A percentile compares a stretch with the other conserved stretches of the same genome.
Conservation (phyloP, 2,329 filamentous ascomycete species). For the Fusarium avenaceum region DNA sequence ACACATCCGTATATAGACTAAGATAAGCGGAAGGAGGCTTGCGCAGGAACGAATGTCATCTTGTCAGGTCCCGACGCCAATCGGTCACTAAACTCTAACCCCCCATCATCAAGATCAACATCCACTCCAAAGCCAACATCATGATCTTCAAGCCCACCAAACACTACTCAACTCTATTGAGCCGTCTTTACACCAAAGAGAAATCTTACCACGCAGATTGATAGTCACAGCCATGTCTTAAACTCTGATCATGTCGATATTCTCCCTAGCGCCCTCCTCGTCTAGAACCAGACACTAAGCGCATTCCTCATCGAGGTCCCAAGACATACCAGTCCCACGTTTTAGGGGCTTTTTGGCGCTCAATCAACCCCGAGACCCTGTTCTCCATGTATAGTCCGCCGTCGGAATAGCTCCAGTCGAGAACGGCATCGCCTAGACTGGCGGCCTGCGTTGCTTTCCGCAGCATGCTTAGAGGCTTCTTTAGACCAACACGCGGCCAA, state of each 20-base stretch:
- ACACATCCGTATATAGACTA: constrained; percentile 2
- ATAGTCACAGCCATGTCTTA: constrained; percentile 17
- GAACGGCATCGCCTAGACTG: constrained; percentile 21
- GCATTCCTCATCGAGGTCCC: constrained; percentile 33
- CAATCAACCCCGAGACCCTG: constrained; percentile 6
- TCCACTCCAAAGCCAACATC: constrained; percentile 6
- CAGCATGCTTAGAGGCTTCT: constrained; percentile 16
- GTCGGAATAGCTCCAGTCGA: constrained; percentile 18
- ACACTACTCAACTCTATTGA: background rate
- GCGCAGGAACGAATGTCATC: constrained; percentile 35
- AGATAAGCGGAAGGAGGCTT: constrained; percentile 28
- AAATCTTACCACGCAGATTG: background rate
- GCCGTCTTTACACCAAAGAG: background rate
- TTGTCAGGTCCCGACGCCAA: constrained; percentile 7
- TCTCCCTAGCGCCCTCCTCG: constrained; percentile 11
- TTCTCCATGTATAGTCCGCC: constrained; percentile 22
- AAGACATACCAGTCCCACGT: constrained; percentile 43
- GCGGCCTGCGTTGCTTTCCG: constrained; percentile 36
- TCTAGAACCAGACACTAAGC: constrained; percentile 34
- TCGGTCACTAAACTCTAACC: constrained; percentile 5
- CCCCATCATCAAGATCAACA: constrained; percentile 11
- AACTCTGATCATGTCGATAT: constrained; percentile 2
- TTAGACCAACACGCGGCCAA: constrained; percentile 14
- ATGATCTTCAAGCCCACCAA: constrained; percentile 3
- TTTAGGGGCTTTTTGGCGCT: constrained; percentile 30